phyloP scores from a whole-genome alignment of 2,329 filamentous ascomycete genomes.

The Hymenoscyphus repandus region DNA sequence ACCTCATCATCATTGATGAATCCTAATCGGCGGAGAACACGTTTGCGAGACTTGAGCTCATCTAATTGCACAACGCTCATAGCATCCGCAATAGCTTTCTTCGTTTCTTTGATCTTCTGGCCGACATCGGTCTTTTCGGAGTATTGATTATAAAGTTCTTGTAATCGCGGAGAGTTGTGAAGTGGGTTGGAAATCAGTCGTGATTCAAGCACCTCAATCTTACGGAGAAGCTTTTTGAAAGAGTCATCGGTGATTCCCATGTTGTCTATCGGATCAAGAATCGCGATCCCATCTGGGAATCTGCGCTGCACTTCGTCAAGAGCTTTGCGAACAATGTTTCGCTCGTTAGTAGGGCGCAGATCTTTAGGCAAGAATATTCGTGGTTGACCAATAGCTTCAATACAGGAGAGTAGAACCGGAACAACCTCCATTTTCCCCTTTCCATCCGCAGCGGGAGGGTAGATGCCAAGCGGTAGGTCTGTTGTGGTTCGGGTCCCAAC shows the following conservation, averaged over 20 bases:
- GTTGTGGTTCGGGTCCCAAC: conserved; percentile 53
- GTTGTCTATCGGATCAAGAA: conserved; percentile 89
- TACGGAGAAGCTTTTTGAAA: conserved; percentile 88
- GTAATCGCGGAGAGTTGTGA: conserved; percentile 81
- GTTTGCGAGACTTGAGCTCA: conserved; percentile 92
- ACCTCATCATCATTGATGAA: conserved; percentile 97
- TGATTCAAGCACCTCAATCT: conserved; percentile 95
- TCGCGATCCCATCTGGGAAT: conserved; percentile 86
- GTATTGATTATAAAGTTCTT: conserved; percentile 83
- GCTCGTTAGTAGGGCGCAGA: conserved; percentile 60
- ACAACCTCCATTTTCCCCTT: conserved; percentile 74
- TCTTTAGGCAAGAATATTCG: conserved; percentile 80
- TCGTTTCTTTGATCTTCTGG: conserved; percentile 79
- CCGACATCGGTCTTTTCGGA: conserved; percentile 69
- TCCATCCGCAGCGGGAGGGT: conserved; percentile 56
- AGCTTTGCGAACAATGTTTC: conserved; percentile 60
- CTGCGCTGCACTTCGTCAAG: conserved; percentile 76
- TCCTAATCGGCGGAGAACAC: conserved; percentile 84
- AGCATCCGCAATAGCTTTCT: conserved; percentile 80
- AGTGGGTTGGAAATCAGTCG: conserved; percentile 83
- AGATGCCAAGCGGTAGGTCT: conserved; percentile 59
- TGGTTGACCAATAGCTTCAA: conserved; percentile 79
- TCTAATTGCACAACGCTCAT: conserved; percentile 89
- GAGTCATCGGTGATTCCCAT: conserved; percentile 91
- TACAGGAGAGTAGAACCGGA: conserved; percentile 77